These are phyloP conservation scores for Pontederia paniculata DNA, from an alignment of 176 grass and related monocot species.

Conservation along the genomic window DNA sequence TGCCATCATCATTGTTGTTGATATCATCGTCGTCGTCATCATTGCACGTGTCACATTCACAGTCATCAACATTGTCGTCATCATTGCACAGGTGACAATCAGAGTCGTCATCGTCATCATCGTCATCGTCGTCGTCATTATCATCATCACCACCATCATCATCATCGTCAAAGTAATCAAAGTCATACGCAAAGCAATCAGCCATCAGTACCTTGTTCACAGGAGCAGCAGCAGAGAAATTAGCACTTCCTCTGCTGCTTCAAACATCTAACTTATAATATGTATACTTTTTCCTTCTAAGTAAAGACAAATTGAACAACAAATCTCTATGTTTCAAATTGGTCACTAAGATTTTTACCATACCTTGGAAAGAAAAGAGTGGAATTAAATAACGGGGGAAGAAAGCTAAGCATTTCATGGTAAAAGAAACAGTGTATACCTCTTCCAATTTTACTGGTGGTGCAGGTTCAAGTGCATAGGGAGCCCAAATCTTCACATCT, in stretches of 20 bases:
- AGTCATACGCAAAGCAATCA: background rate
- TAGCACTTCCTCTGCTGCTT: background rate
- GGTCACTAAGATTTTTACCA: background rate
- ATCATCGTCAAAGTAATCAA: background rate
- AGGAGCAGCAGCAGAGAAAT: background rate
- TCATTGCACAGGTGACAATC: too few relatives aligned
- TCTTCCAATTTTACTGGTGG: conserved; percentile 43
- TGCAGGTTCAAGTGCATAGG: conserved; percentile 45
- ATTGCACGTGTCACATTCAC: conserved; percentile 1
- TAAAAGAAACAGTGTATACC: conserved; percentile 18
- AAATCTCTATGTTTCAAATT: background rate
- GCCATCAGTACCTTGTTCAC: background rate
- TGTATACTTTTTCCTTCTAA: background rate
- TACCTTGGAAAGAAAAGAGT: conserved; percentile 1
- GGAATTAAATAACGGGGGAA: conserved; percentile 15
- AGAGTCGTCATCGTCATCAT: background rate
- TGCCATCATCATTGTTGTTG: background rate
- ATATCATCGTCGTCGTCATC: too few relatives aligned
- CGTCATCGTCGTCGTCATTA: background rate
- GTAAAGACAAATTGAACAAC: background rate
- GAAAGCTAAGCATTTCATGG: conserved; percentile 1
- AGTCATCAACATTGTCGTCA: conserved; percentile 6
- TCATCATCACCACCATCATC: background rate
- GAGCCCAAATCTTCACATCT: conserved; percentile 84
- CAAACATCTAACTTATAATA: background rate